phyloP scores from a whole-genome alignment of 768 basidiomycete species.

The Russula ochroleuca region DNA sequence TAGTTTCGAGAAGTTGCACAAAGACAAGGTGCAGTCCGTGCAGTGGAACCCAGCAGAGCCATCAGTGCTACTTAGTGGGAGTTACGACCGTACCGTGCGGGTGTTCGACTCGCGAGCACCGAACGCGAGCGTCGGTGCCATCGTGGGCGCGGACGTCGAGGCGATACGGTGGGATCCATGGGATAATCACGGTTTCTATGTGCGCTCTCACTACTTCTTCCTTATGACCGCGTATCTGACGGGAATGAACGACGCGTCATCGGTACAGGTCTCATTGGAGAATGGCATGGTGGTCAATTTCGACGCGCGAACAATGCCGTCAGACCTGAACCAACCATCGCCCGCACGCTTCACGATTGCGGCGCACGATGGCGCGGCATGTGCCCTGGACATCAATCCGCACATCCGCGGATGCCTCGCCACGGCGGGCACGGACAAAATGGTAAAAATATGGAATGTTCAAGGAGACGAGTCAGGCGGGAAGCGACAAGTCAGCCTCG shows the following conservation, averaged over 20 bases:
- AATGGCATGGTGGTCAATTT: slow-evolving; percentile 92
- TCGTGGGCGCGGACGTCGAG: slow-evolving; percentile 90
- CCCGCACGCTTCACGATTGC: slow-evolving; percentile 82
- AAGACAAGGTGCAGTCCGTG: slow-evolving; percentile 93
- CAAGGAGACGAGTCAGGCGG: slow-evolving; percentile 55
- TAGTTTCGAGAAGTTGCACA: slow-evolving; percentile 76
- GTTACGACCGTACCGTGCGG: slow-evolving; percentile 92
- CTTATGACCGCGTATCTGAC: background rate
- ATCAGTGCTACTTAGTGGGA: slow-evolving; percentile 85
- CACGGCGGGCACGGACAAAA: slow-evolving; percentile 92
- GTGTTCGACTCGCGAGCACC: slow-evolving; percentile 90
- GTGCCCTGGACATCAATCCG: slow-evolving; percentile 86
- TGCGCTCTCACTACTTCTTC: slow-evolving; percentile 37
- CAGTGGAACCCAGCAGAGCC: slow-evolving; percentile 92
- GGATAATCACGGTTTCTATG: slow-evolving; percentile 84
- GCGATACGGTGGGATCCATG: slow-evolving; percentile 94
- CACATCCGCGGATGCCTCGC: slow-evolving; percentile 86
- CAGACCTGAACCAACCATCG: slow-evolving; percentile 57
- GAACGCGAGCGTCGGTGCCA: slow-evolving; percentile 74
- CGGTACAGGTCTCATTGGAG: slow-evolving; percentile 78
- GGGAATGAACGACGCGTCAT: background rate
- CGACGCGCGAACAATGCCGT: slow-evolving; percentile 79
- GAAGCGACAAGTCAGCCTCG: slow-evolving; percentile 75
- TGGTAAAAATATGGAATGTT: slow-evolving; percentile 96
- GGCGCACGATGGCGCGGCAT: slow-evolving; percentile 89